Evolutionary conservation across 805 yeast genomes (phyloP), one percentile per base, ranked within the genome.

Genomic region (Starmerella apis): DNA sequence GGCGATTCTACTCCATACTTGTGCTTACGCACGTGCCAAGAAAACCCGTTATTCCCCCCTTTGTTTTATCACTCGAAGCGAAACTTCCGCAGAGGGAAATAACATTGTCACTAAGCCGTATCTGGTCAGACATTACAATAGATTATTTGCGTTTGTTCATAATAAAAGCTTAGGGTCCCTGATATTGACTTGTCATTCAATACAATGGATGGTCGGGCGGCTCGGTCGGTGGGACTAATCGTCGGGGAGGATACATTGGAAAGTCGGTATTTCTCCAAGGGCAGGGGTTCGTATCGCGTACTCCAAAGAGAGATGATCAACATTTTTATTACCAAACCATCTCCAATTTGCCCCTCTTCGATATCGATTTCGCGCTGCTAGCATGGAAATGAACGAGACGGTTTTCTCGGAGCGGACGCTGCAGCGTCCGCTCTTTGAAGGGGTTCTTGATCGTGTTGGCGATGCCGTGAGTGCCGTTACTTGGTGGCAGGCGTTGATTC

Each of bases 401-500:
- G 46, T 28, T 10, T 18, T 23, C 25, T 22, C 36, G 14, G 37
- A 22, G 24, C 30, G 18, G 20, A 16, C 30, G 41, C 31, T 19
- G 22, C 32, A 44, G 20, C 32, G 32, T 10, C 32, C 38, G 20
- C 23, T 36, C 13, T 30, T 25, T 16, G 36, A 22, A 11, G 49
- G 52, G 13, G 31, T 41, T 11, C 43, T 46, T 10, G 38, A 22
- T 8, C n/a, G 18, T 16, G 28, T 42, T 14, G 2, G 41, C 10
- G 6, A n/a, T 19, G 9, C n/a, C 8, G 16, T 48, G 23, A 8
- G 19, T 33, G 22, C 36, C 4, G 42, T 56, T 10, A 31, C 47
- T 7, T 56, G 55, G 54, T 13, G 32, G 43, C 56, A 53, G 41
- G 38, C 52, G 25, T 27, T 51, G 18, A 35, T 24, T 18, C 36